Evolutionary conservation across 768 basidiomycete species (phyloP), one percentile per base, ranked within the genome.

Genomic region (Filobasidium floriforme): DNA sequence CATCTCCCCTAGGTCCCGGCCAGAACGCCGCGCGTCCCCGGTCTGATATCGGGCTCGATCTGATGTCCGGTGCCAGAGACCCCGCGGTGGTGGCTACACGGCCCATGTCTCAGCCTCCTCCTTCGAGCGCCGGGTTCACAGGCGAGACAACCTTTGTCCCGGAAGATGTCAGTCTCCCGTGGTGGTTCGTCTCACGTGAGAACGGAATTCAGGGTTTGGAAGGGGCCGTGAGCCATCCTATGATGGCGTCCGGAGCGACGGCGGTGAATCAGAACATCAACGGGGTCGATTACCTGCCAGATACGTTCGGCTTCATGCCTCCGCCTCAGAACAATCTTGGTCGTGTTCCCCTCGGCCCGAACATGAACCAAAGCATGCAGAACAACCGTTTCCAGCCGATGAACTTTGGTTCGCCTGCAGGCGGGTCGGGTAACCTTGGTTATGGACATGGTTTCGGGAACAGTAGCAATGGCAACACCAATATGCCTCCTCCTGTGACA

Each of bases 131-230:
- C 9, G 32, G 32, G 32, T 37, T 37, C 32, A 9, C 9, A 9
- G 32, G 32, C 9, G 32, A 37, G 32, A 37, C 32, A 4, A 37
- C 32, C 32, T 37, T 37, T 37, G 32, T 37, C 32, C 32, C 32
- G 9, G 32, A 37, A 9, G 32, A 37, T 9, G 32, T 37, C 32
- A 37, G 32, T 9, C 22, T 26, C 15, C 54, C 54, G 15, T 57
- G 54, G 54, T 57, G 54, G 54, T 57, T 57, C 15, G 54, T 57
- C 18, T 24, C 54, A 4, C 15, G 24, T 19, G 54, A 57, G 22
- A 57, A 24, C 29, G 54, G 54, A 15, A 32, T 15, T 5, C 54
- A 57, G 24, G 54, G 54, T 7, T 32, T 57, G 15, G 54, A 57
- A 26, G 29, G 22, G 24, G 54, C 24, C 24, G 46, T 49, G 18